Conservation (phyloP, 352 stramenopile genomes). For the Phytophthora foliorum region DNA sequence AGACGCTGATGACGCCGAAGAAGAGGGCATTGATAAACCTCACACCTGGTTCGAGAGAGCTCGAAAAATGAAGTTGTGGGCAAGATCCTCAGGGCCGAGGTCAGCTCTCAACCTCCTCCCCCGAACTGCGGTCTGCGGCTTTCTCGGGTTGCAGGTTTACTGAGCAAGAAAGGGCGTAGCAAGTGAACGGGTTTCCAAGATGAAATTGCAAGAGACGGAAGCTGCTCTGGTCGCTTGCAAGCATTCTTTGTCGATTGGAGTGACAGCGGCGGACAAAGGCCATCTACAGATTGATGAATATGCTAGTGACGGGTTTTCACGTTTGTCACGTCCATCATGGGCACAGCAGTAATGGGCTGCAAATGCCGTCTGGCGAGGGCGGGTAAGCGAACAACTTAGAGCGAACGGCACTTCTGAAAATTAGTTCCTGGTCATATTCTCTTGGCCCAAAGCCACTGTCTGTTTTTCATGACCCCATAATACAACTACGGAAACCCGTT, state of each 20-base stretch:
- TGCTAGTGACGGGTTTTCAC: background rate
- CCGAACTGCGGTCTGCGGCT: background rate
- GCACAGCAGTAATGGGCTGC: slow-evolving; percentile 6
- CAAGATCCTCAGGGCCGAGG: background rate
- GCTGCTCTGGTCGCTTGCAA: background rate
- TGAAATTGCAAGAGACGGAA: slow-evolving; percentile 30
- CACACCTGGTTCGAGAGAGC: slow-evolving; percentile 43
- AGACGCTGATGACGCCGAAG: slow-evolving; percentile 45
- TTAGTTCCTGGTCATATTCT: background rate
- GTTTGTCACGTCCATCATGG: slow-evolving; percentile 11
- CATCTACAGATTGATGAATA: background rate
- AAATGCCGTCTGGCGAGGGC: background rate
- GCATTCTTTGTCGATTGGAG: slow-evolving; percentile 13
- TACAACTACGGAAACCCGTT: background rate
- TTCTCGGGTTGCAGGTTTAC: background rate
- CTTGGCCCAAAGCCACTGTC: background rate
- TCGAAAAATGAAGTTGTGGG: slow-evolving; percentile 41
- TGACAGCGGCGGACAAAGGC: slow-evolving; percentile 15
- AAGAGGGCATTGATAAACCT: slow-evolving; percentile 71
- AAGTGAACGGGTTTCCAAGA: slow-evolving; percentile 64
- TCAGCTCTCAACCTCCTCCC: background rate
- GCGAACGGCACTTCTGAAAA: background rate
- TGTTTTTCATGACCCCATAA: too few relatives aligned
- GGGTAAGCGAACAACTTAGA: background rate
- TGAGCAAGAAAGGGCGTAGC: slow-evolving; percentile 34